Evolutionary conservation across 148 eudicot genomes (phyloP).

Genomic region (Camellia granthamiana): DNA sequence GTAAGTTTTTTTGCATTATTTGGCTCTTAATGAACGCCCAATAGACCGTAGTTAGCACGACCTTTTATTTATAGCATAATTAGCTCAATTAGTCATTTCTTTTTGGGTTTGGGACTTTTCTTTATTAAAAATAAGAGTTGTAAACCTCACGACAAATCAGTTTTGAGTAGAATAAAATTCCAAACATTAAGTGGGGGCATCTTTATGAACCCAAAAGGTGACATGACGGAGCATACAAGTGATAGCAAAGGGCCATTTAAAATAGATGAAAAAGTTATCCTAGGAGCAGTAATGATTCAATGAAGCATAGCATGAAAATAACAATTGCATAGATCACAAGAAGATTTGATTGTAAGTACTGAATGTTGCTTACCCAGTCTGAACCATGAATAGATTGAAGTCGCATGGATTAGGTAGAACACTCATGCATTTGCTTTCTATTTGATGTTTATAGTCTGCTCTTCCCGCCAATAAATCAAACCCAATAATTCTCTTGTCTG

Average conservation of each 20-base stretch:
- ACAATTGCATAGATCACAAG: background rate
- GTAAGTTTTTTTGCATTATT: too few relatives aligned
- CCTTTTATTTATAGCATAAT: too few relatives aligned
- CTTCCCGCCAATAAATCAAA: conserved; percentile 67
- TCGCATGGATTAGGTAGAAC: conserved; percentile 91
- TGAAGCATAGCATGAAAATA: background rate
- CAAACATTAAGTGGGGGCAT: background rate
- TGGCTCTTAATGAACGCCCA: too few relatives aligned
- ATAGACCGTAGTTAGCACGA: too few relatives aligned
- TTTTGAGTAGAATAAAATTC: too few relatives aligned
- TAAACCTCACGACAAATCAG: too few relatives aligned
- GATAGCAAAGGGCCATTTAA: background rate
- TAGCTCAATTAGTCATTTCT: too few relatives aligned
- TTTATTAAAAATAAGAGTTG: too few relatives aligned
- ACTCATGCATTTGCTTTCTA: conserved; percentile 98
- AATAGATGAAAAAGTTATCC: background rate
- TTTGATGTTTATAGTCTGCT: conserved; percentile 76
- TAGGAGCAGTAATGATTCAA: background rate
- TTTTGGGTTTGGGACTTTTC: too few relatives aligned
- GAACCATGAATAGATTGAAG: conserved; percentile 95
- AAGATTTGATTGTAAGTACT: background rate
- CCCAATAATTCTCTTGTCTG: conserved; percentile 84
- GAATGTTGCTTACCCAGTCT: conserved; percentile 70
- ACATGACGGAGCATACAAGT: background rate
- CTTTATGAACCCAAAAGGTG: background rate